Base-by-base conservation (phyloP, 257 asterid species). In the Salvia miltiorrhiza region DNA sequence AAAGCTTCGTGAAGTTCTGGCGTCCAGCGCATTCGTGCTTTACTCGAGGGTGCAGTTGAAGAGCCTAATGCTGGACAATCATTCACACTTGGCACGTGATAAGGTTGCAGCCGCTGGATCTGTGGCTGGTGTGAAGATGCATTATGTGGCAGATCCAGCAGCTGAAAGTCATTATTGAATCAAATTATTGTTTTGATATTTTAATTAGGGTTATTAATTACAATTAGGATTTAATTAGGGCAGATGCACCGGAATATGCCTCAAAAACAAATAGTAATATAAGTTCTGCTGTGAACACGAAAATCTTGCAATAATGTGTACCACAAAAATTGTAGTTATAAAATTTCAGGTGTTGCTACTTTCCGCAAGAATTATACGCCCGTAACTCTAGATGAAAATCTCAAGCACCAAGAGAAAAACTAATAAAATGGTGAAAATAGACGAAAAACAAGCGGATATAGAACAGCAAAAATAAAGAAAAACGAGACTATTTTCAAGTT, bases 1-100 rank as follows among this genome's bases (percentile, higher is more conserved):
- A 93, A 90, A 32, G 76, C 79, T 72, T 93, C 98, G 60, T 93
- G 98, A 80, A 93, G 96, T 73, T 93, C 98, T 1, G 92, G 96
- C n/a, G 98, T 93, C 98, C 98, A 93, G 48, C 96, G 97, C 96
- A 93, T 93, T 28, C 98, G 86, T 69, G 95, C 75, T 81, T 86
- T 86, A 21, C 77, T 45, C 39, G 72, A 71, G 28, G 85, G 61
- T 21, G 83, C 60, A 48, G 86, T 76, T 5, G 86, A 80, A 62
- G 90, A 86, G 70, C 72, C 66, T 41, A 74, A 70, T 43, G 68
- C 69, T 5, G 78, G 75, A 63, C 45, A 71, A 59, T 40, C 66
- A 69, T 81, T 71, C 55, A 67, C 83, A 53, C 72, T 66, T 53
- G 73, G 73, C 65, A 39, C 10, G 13, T 47, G 68, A 71, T 63